Evolutionary conservation across 257 asterid species (phyloP).

Genomic region (Gardenia jasminoides): DNA sequence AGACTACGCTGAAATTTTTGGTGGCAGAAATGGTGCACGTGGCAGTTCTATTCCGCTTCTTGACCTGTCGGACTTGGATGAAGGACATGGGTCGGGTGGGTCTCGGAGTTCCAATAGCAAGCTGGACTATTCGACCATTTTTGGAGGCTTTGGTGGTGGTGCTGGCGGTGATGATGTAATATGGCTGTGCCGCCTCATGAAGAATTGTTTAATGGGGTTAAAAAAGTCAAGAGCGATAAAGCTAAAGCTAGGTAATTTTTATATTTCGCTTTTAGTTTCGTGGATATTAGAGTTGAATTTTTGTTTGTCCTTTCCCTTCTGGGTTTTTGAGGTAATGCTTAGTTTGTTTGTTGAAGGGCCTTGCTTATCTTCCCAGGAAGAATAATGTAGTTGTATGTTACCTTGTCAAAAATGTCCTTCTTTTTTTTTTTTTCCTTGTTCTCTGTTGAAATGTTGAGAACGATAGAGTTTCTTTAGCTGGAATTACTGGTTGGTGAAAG

Average conservation of each 20-base stretch:
- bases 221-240: slow-evolving; percentile 16
- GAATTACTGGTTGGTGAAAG: not conserved
- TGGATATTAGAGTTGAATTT: not conserved
- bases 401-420: not conserved
- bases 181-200: slow-evolving; percentile 42
- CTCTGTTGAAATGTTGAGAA: not conserved
- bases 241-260: slow-evolving; percentile 22
- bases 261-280: not conserved
- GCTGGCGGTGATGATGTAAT: slow-evolving; percentile 30
- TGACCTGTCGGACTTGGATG: slow-evolving; percentile 62
- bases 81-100: slow-evolving; percentile 35
- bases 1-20: slow-evolving; percentile 76
- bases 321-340: not conserved
- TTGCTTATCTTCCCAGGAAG: not conserved
- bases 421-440: not conserved
- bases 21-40: slow-evolving; percentile 36
- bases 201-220: slow-evolving; percentile 44
- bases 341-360: not conserved
- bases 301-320: not conserved
- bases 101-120: slow-evolving; percentile 32
- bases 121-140: slow-evolving; percentile 69
- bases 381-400: not conserved
- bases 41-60: slow-evolving; percentile 73
- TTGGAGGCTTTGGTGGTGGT: slow-evolving; percentile 48
- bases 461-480: not conserved